These are phyloP conservation scores for Neofusicoccum cordaticola DNA, from an alignment of 2,329 filamentous ascomycete species.

Conservation along the genomic window DNA sequence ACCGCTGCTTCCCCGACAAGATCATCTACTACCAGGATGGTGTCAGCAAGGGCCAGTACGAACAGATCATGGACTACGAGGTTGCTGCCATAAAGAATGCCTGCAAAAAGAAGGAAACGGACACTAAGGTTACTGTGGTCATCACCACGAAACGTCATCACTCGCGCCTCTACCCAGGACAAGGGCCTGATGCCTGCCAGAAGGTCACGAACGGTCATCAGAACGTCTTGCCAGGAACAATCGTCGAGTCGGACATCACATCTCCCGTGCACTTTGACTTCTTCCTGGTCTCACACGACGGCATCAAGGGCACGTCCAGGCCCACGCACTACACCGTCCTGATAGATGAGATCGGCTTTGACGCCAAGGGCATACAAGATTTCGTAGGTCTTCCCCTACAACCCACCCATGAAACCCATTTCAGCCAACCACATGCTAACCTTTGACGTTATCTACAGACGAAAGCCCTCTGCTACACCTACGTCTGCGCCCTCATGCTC, in stretches of 20 bases:
- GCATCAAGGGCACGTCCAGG: constrained; percentile 30
- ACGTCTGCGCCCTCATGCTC: constrained; percentile 27
- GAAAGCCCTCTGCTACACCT: constrained; percentile 34
- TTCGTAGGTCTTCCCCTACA: constrained; percentile 19
- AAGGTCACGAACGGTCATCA: neutral
- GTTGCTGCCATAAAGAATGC: neutral
- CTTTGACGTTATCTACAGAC: constrained; percentile 21
- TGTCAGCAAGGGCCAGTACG: too few relatives aligned
- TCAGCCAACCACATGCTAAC: too few relatives aligned
- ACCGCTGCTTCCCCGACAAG: too few relatives aligned
- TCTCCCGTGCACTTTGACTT: constrained; percentile 30
- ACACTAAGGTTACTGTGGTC: constrained; percentile 28
- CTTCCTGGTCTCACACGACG: constrained; percentile 35
- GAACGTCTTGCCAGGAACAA: constrained; percentile 30
- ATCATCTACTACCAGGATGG: too few relatives aligned
- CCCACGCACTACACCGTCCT: constrained; percentile 32
- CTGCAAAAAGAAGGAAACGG: too few relatives aligned
- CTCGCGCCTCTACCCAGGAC: constrained; percentile 38
- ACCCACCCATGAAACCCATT: too few relatives aligned
- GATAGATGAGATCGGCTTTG: constrained; percentile 25
- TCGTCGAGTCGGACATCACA: constrained; percentile 31
- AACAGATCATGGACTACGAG: neutral
- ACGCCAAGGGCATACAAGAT: constrained; percentile 21
- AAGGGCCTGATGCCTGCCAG: neutral
- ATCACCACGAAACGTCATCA: constrained; percentile 42